Conservation (phyloP, 2,329 filamentous ascomycete genomes). For the Cladophialophora immunda region DNA sequence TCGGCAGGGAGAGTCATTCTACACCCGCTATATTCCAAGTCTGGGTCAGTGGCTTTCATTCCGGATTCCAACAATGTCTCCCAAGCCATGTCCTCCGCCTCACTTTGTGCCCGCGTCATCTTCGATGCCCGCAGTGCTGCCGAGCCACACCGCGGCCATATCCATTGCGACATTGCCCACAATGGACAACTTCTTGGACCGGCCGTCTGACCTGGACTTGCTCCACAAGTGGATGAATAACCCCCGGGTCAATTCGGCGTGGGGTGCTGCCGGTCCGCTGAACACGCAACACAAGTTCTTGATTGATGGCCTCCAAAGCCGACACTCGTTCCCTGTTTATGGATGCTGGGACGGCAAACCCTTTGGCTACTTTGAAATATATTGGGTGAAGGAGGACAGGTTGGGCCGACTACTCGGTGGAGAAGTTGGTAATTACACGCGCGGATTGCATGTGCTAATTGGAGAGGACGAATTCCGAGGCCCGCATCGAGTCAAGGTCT, state of each 20-base stretch:
- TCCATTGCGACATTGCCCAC: constrained; percentile 44
- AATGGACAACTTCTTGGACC: constrained; percentile 52
- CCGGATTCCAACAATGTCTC: constrained; percentile 77
- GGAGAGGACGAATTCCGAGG: constrained; percentile 93
- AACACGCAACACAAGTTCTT: constrained; percentile 74
- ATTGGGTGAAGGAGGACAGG: constrained; percentile 95
- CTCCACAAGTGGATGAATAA: constrained; percentile 90
- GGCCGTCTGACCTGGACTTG: constrained; percentile 70
- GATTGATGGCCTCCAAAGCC: constrained; percentile 67
- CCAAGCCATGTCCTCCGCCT: constrained; percentile 64
- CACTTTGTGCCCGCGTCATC: constrained; percentile 67
- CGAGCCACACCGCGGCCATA: constrained; percentile 35
- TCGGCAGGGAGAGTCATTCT: constrained; percentile 89
- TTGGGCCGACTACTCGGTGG: constrained; percentile 74
- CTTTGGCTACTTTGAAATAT: constrained; percentile 97
- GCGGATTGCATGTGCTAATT: constrained; percentile 86
- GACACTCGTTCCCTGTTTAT: constrained; percentile 88
- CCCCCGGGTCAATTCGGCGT: constrained; percentile 82
- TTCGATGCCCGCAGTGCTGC: constrained; percentile 38
- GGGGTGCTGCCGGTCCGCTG: constrained; percentile 72
- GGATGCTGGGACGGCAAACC: constrained; percentile 94
- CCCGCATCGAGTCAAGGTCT: constrained; percentile 75
- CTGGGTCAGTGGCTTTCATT: constrained; percentile 87
- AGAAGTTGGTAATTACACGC: constrained; percentile 79
- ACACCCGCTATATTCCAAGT: constrained; percentile 84